Evolutionary conservation across 352 stramenopile genomes (phyloP).

Genomic region (Globisporangium heterothallicum): DNA sequence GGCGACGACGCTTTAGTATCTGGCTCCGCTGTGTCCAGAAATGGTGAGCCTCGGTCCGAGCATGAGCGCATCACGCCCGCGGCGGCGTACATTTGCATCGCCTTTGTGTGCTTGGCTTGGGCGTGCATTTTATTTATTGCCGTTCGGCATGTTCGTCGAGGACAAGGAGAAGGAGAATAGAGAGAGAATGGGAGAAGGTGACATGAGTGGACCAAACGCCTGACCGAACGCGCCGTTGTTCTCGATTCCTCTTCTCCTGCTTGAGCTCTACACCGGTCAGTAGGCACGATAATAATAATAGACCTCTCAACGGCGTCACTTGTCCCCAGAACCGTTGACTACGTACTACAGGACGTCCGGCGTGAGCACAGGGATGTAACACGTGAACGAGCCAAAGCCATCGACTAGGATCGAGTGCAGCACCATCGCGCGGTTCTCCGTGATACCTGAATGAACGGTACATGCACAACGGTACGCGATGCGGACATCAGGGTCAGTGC

Average conservation of each 20-base stretch:
- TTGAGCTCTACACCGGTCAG: too few species aligned
- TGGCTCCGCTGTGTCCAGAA: neutral
- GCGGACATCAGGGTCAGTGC: too few species aligned
- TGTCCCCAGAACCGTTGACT: too few species aligned
- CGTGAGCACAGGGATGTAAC: conserved; percentile 74
- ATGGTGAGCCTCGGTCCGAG: neutral
- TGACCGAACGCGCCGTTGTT: too few species aligned
- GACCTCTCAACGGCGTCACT: neutral
- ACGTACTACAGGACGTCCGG: conserved; percentile 33
- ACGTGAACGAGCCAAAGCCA: conserved; percentile 76
- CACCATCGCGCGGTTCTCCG: conserved; percentile 74
- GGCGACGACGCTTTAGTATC: neutral
- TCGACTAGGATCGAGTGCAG: conserved; percentile 75
- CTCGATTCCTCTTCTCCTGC: too few species aligned
- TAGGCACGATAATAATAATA: conserved; percentile 11
- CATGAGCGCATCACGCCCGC: conserved; percentile 20
- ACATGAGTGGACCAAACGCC: neutral
- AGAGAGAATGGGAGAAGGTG: neutral
- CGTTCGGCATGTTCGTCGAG: conserved; percentile 21
- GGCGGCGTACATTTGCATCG: conserved; percentile 51
- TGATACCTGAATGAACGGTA: conserved; percentile 35
- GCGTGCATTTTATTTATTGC: conserved; percentile 47
- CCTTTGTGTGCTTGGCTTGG: conserved; percentile 38
- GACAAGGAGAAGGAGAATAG: neutral
- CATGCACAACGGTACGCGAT: neutral